These are phyloP conservation scores for Xanthoconium separans DNA, from an alignment of 1,284 basidiomycete genomes.

Conservation along the genomic window DNA sequence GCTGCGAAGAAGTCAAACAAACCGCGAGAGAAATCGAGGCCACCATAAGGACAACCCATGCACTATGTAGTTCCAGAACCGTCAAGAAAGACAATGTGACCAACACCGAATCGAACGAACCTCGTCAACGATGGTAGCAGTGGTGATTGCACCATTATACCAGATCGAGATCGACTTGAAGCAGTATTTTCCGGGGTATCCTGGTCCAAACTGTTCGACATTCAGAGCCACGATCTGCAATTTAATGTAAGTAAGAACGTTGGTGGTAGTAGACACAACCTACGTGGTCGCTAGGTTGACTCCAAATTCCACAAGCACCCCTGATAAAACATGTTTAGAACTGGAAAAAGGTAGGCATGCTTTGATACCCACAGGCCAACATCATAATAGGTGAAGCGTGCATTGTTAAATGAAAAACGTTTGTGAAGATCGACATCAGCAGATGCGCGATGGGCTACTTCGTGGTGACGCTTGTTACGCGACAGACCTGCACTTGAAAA, in stretches of 20 bases:
- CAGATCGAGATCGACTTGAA: slow-evolving; percentile 62
- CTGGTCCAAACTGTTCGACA: slow-evolving; percentile 49
- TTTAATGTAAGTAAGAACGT: slow-evolving; percentile 6
- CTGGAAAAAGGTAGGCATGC: too few species aligned
- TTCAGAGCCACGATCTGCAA: slow-evolving; percentile 47
- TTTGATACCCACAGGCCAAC: slow-evolving; percentile 49
- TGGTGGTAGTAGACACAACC: slow-evolving; percentile 25
- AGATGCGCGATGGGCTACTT: slow-evolving; percentile 42
- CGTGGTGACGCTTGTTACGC: slow-evolving; percentile 38
- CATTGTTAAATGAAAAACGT: slow-evolving; percentile 28
- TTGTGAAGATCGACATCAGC: slow-evolving; percentile 39
- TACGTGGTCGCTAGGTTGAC: slow-evolving; percentile 48
- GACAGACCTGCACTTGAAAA: slow-evolving; percentile 34
- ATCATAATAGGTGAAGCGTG: slow-evolving; percentile 53
- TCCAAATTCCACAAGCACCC: slow-evolving; percentile 55
- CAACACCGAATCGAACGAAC: slow-evolving; percentile 33
- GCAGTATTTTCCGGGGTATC: slow-evolving; percentile 62
- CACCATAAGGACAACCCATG: slow-evolving; percentile 67
- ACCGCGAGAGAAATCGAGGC: slow-evolving; percentile 77
- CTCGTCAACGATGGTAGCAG: slow-evolving; percentile 67
- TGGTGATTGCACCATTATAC: slow-evolving; percentile 54
- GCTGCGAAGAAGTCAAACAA: slow-evolving; percentile 66
- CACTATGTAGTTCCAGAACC: slow-evolving; percentile 45
- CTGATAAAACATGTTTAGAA: slow-evolving; percentile 29
- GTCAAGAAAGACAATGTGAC: slow-evolving; percentile 1